Evolutionary conservation across 2,329 filamentous ascomycete genomes (phyloP), one percentile per base, ranked within the genome.

Genomic region (Mollisia scopiformis): DNA sequence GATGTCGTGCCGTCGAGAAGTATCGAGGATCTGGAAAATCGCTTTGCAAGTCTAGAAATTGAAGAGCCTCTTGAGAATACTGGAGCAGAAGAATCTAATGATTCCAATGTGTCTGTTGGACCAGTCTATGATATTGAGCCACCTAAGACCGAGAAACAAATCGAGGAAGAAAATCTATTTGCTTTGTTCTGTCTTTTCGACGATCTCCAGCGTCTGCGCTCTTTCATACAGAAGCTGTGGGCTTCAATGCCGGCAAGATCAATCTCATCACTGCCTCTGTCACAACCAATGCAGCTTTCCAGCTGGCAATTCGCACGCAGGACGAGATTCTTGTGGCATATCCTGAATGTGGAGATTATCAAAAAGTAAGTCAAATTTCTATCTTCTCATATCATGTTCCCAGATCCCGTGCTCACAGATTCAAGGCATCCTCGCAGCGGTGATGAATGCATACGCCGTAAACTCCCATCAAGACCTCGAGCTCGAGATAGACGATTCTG

Each of bases 191-290:
- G 58, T 46, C 28, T 66, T 8, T 57, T 63, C 21, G n/a, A 58
- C 0, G 58, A 66, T 47, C 35, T 66, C 6, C 11, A 21, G 11
- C 3, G 33, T 8, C 28, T 66, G 19, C 41, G 62, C n/a, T n/a
- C 7, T 13, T 54, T 51, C 23, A 13, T 66, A 2, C 2, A 31
- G 14, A 31, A 55, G 6, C 2, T 53, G n/a, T 66, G 56, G 62
- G 16, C 11, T 60, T 61, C 47, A 31, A 52, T 10, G 6, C n/a
- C 6, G 27, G 27, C 11, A 46, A 50, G 6, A 43, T 61, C 3
- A 62, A 65, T 39, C 14, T 63, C 2, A 58, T 66, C 13, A 61
- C 59, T 2, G 58, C 58, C 3, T 58, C 64, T 5, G 49, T 49
- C 1, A 49, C 33, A 8, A 65, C 58, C 11, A 63, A 63, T 23